Evolutionary conservation across 2,329 filamentous ascomycete species (phyloP).

Genomic region (Claviceps maximensis): DNA sequence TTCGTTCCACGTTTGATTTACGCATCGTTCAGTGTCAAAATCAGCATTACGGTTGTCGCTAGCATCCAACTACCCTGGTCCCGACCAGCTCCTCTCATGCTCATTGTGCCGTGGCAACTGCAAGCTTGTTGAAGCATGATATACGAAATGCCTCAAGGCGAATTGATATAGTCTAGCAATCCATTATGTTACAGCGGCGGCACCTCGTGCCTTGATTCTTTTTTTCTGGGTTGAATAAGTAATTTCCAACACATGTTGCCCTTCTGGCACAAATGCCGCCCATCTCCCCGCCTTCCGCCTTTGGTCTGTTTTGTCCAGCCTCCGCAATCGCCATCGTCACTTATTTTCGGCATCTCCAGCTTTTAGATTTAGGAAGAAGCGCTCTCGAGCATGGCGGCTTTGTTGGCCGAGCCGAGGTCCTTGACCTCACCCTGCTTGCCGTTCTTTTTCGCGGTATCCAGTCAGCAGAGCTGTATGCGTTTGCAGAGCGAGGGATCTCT

Average conservation of each 20-base stretch:
- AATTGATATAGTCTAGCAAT: constrained; percentile 21
- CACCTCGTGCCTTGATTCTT: constrained; percentile 5
- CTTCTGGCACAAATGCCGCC: background rate
- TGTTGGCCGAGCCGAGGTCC: constrained; percentile 50
- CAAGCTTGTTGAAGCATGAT: background rate
- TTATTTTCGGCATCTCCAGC: background rate
- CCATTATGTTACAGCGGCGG: constrained; percentile 21
- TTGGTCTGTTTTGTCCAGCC: background rate
- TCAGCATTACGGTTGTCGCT: background rate
- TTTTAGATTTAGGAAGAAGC: constrained; percentile 21
- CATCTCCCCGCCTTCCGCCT: background rate
- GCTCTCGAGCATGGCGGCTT: constrained; percentile 23
- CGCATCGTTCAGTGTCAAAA: background rate
- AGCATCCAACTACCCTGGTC: background rate
- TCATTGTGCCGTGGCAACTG: background rate
- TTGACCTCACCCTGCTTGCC: constrained; percentile 88
- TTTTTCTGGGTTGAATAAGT: background rate
- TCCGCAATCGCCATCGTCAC: background rate
- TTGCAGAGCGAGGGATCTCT: background rate
- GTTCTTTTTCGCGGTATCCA: constrained; percentile 48
- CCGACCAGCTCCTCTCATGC: background rate
- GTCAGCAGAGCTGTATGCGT: constrained; percentile 1
- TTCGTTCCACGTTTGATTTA: background rate
- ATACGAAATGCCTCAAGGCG: constrained; percentile 6
- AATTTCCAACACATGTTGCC: background rate